Evolutionary conservation across 192 early-diverging fungal species (phyloP).

Genomic region (Rhizoclosmatium globosum): DNA sequence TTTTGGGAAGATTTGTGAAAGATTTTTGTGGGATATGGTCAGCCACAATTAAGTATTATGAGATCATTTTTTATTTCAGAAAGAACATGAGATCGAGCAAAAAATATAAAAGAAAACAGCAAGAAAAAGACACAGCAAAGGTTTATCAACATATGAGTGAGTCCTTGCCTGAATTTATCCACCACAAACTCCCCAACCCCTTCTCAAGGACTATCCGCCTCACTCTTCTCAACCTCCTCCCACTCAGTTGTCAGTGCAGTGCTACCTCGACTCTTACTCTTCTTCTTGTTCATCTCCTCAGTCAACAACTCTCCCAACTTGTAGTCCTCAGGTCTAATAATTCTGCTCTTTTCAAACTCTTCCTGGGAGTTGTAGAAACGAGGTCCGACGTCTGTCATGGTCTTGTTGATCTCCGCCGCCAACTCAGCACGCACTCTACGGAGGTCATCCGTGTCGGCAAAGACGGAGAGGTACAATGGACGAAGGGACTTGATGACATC

Average conservation of each 20-base stretch:
- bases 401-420: slow-evolving; percentile 74
- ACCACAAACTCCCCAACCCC: not conserved
- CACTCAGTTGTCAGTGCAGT: not conserved
- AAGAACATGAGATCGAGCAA: too few species aligned
- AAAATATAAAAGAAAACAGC: too few species aligned
- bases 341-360: slow-evolving; percentile 52
- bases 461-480: slow-evolving; percentile 81
- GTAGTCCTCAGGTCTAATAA: slow-evolving; percentile 31
- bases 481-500: slow-evolving; percentile 74
- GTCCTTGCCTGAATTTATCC: too few species aligned
- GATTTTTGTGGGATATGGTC: too few species aligned
- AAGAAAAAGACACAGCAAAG: too few species aligned
- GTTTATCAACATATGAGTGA: too few species aligned
- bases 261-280: not conserved
- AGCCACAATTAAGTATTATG: too few species aligned
- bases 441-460: slow-evolving; percentile 62
- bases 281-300: slow-evolving; percentile 35
- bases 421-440: slow-evolving; percentile 75
- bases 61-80: too few species aligned
- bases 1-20: too few species aligned
- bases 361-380: slow-evolving; percentile 43
- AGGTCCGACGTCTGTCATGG: slow-evolving; percentile 87
- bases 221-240: not conserved
- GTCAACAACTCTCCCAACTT: slow-evolving; percentile 26
- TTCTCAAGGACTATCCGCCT: slow-evolving; percentile 4